Conservation (phyloP, 371 early-diverging fungal species). For the Haplosporangium sp. region DNA sequence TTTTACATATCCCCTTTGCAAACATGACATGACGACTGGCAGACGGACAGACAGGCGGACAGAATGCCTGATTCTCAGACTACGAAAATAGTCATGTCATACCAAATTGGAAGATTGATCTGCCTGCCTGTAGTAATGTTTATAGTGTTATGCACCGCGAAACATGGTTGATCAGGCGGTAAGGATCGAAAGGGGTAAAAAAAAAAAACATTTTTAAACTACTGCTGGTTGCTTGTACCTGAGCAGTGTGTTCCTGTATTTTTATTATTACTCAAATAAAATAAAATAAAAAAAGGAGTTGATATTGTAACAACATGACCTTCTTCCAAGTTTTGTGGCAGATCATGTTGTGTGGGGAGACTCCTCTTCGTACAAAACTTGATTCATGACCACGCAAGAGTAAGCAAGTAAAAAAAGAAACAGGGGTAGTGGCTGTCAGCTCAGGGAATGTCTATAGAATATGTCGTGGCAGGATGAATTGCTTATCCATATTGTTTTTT, state of each 20-base stretch:
- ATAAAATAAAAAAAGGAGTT: slow-evolving; percentile 25
- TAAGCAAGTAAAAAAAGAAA: neutral
- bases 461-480: slow-evolving; percentile 4
- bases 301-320: slow-evolving; percentile 24
- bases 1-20: neutral
- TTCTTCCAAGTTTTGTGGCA: slow-evolving; percentile 3
- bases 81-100: slow-evolving; percentile 7
- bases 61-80: slow-evolving; percentile 6
- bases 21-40: slow-evolving; percentile 12
- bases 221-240: neutral
- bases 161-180: slow-evolving; percentile 41
- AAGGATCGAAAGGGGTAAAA: slow-evolving; percentile 24
- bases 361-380: neutral
- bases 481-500: neutral
- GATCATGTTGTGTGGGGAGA: slow-evolving; percentile 21
- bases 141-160: slow-evolving; percentile 17
- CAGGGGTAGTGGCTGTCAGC: neutral
- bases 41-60: slow-evolving; percentile 1
- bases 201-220: neutral
- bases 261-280: neutral
- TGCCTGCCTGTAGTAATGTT: neutral
- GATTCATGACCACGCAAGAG: neutral
- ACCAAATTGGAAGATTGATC: neutral
- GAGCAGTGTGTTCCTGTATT: neutral
- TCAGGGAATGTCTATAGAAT: neutral